phyloP scores from a whole-genome alignment of 1,284 basidiomycete genomes.

The Hemileia vastatrix region DNA sequence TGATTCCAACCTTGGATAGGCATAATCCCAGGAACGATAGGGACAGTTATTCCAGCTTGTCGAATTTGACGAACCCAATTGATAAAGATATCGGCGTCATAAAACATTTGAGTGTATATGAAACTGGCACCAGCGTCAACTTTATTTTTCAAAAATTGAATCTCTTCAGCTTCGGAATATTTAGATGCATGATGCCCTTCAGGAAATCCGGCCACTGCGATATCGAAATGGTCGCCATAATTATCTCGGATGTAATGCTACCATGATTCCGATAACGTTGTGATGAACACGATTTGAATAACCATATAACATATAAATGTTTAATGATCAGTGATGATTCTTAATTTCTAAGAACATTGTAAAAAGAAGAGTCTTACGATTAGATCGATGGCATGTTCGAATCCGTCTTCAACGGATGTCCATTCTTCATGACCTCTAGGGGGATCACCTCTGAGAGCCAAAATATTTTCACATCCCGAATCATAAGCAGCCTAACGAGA shows the following conservation, averaged over 20 bases:
- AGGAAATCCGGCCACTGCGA: conserved; percentile 76
- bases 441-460: conserved; percentile 88
- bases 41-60: conserved; percentile 72
- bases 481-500: conserved; percentile 62
- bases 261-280: not conserved
- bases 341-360: no score
- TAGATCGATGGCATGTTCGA: conserved; percentile 79
- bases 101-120: conserved; percentile 95
- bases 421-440: conserved; percentile 88
- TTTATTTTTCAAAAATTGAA: conserved; percentile 72
- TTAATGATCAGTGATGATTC: no score
- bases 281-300: conserved; percentile 4
- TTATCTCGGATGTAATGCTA: conserved; percentile 71
- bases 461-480: conserved; percentile 75
- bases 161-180: conserved; percentile 56
- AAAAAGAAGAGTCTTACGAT: conserved; percentile 48
- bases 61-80: conserved; percentile 68
- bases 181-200: conserved; percentile 61
- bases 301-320: conserved; percentile 41
- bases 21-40: conserved; percentile 94
- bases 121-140: conserved; percentile 92
- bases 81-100: conserved; percentile 78
- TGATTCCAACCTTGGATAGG: conserved; percentile 93
- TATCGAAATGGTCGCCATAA: conserved; percentile 76
- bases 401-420: conserved; percentile 72